Base-by-base conservation (phyloP, 768 basidiomycete genomes). In the Tylopilus sp. region DNA sequence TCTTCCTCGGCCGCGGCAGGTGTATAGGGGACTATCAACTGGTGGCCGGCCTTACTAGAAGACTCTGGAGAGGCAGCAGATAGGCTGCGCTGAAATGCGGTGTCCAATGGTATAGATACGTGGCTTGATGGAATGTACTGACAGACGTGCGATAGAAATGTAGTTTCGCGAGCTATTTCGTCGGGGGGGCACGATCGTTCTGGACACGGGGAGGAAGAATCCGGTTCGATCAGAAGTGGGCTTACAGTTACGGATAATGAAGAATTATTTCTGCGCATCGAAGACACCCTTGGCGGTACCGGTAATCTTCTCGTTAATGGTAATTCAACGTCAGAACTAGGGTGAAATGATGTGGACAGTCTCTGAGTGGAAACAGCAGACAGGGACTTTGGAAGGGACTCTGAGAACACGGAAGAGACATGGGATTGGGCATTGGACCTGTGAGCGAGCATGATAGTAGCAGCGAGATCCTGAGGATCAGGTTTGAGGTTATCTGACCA, bases 401-500 rank as follows among this genome's bases (percentile, higher is more conserved):
- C 43, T n/a, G 30, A 44, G n/a, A 11, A 34, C 34, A 12, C 16
- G 8, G 24, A 13, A 19, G 52, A 19, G 33, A 21, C 49, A 19
- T 34, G 57, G 44, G 57, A 56, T 33, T 47, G 52, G 16, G 62
- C 63, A 22, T 70, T 71, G 5, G 62, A 53, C 42, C 56, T 61
- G 50, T 70, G 63, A 21, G 65, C 52, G 14, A 62, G 55, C 43
- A 48, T 26, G 31, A 66, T 70, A 4, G 63, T 52, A 24, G 70
- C 54, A 33, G 63, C 70, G 25, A 71, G 70, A 42, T 68, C 65
- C 19, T 53, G 54, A 0, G 58, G 25, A n/a, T 49, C 54, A 8
- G 68, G 69, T 52, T 54, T 57, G 43, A 69, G 51, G 0, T 69
- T 67, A 52, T 70, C 67, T 45, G 69, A 63, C 67, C 67, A 63